phyloP scores from a whole-genome alignment of 2,329 filamentous ascomycete species.

The Fusarium fujikuroi region DNA sequence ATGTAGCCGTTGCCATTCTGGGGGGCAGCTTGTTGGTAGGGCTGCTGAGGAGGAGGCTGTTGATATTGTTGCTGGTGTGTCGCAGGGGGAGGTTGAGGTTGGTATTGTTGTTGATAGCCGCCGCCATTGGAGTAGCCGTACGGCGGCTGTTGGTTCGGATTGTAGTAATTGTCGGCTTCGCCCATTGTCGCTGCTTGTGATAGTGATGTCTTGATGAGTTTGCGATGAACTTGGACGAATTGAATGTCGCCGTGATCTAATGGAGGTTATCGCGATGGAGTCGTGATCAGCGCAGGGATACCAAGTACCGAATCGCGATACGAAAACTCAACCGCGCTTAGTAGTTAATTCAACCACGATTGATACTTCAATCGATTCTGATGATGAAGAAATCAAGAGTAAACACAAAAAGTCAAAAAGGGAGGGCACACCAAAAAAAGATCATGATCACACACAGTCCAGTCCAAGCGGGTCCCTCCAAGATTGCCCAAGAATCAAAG shows the following conservation, averaged over 20 bases:
- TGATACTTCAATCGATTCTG: background rate
- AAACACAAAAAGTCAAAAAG: background rate
- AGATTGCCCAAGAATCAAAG: constrained; percentile 34
- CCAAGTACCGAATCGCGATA: background rate
- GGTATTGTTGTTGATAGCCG: constrained; percentile 41
- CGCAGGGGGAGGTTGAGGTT: constrained; percentile 40
- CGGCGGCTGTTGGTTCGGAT: constrained; percentile 37
- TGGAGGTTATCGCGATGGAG: constrained; percentile 1
- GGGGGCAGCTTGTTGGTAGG: too few relatives aligned
- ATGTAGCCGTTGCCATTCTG: constrained; percentile 48
- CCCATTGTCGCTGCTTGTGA: constrained; percentile 45
- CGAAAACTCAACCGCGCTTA: constrained; percentile 3
- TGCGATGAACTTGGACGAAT: background rate
- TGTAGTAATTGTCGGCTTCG: constrained; percentile 50
- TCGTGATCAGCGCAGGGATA: constrained; percentile 33
- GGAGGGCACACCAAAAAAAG: background rate
- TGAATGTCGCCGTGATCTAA: background rate
- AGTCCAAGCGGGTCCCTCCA: constrained; percentile 26
- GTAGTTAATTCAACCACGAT: background rate
- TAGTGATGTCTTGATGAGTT: background rate
- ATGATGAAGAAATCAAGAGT: background rate
- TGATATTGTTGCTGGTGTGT: constrained; percentile 28
- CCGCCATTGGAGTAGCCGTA: constrained; percentile 28
- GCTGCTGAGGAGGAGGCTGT: too few relatives aligned
- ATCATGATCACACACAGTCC: constrained; percentile 9